phyloP scores from a whole-genome alignment of 73 alveolate species.

The Paramecium octaurelia region DNA sequence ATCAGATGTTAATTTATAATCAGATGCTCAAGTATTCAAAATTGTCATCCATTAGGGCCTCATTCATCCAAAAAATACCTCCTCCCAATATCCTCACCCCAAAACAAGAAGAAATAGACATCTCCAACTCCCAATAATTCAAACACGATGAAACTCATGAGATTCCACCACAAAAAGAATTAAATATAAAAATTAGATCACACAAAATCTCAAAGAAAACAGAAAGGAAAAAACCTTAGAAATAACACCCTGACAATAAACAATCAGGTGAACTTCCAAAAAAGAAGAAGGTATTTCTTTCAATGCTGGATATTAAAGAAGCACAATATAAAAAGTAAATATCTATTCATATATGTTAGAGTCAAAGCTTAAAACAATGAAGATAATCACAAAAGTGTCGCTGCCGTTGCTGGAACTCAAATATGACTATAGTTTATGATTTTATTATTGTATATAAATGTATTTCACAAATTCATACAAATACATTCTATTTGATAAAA shows the following conservation, averaged over 20 bases:
- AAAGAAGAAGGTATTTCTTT: not conserved
- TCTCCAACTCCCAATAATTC: not conserved
- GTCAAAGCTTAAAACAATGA: not conserved
- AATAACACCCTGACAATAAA: not conserved
- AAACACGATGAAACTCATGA: not conserved
- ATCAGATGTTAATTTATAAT: not conserved
- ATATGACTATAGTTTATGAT: not conserved
- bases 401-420: not conserved
- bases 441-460: not conserved
- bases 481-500: conserved; percentile 3
- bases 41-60: not conserved
- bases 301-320: conserved; percentile 10
- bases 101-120: not conserved
- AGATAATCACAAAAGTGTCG: not conserved
- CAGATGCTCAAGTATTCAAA: not conserved
- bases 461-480: not conserved
- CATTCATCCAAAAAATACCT: not conserved
- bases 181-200: not conserved
- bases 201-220: not conserved
- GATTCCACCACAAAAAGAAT: not conserved
- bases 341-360: not conserved
- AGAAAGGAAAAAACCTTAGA: not conserved
- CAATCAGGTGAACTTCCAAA: not conserved
- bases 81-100: not conserved
- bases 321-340: not conserved